phyloP scores from a whole-genome alignment of 768 basidiomycete species.

The Rhodotorula kratochvilovae region DNA sequence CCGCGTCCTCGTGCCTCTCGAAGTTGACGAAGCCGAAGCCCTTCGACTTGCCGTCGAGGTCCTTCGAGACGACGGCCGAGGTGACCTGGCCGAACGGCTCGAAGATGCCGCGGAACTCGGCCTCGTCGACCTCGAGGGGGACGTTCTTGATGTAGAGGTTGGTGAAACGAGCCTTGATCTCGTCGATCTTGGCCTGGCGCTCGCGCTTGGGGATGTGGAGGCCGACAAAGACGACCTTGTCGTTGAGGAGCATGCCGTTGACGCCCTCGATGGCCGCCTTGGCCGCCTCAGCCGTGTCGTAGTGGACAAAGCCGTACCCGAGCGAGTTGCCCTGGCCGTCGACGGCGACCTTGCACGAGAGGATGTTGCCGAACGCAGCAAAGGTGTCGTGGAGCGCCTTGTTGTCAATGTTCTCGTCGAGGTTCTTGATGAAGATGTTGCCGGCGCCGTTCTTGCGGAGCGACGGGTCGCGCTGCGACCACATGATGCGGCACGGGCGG shows the following conservation, averaged over 20 bases:
- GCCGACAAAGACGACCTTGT: slow-evolving; percentile 99
- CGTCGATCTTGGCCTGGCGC: slow-evolving; percentile 95
- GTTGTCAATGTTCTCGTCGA: slow-evolving; percentile 66
- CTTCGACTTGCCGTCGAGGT: slow-evolving; percentile 87
- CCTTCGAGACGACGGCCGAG: slow-evolving; percentile 69
- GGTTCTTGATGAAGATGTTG: slow-evolving; percentile 99
- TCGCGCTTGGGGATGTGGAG: slow-evolving; percentile 97
- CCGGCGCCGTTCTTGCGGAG: slow-evolving; percentile 99
- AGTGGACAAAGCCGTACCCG: slow-evolving; percentile 98
- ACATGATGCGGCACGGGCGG: slow-evolving; percentile 99
- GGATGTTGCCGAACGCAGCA: slow-evolving; percentile 94
- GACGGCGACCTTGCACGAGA: slow-evolving; percentile 98
- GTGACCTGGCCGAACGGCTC: slow-evolving; percentile 72
- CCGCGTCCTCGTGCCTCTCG: slow-evolving; percentile 85
- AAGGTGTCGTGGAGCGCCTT: slow-evolving; percentile 99
- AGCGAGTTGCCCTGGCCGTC: slow-evolving; percentile 93
- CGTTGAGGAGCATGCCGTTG: slow-evolving; percentile 98
- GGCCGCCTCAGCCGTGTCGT: slow-evolving; percentile 94
- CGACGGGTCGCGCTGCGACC: slow-evolving; percentile 99
- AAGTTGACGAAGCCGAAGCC: slow-evolving; percentile 99
- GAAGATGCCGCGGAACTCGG: slow-evolving; percentile 82
- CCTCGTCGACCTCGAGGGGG: slow-evolving; percentile 72
- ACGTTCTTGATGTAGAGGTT: slow-evolving; percentile 99
- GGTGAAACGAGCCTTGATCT: slow-evolving; percentile 94
- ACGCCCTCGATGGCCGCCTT: slow-evolving; percentile 95